Evolutionary conservation across 2,329 filamentous ascomycete species (phyloP).

Genomic region (Penicillium sp.): DNA sequence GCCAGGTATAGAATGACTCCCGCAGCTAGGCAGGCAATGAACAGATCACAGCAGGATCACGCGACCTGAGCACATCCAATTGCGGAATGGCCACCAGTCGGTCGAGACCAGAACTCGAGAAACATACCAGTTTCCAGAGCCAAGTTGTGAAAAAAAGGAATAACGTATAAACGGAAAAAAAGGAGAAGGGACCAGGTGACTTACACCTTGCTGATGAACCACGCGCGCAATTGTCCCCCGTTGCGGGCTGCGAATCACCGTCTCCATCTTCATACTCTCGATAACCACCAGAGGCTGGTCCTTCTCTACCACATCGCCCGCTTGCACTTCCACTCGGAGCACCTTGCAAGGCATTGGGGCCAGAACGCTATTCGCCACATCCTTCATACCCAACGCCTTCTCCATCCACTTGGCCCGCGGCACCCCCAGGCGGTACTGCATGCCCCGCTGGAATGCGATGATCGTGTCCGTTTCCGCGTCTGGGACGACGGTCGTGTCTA

Average conservation of each 20-base stretch:
- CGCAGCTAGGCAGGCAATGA: background rate
- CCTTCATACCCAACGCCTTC: conserved; percentile 83
- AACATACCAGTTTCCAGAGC: background rate
- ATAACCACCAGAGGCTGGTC: conserved; percentile 89
- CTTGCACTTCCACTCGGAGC: conserved; percentile 82
- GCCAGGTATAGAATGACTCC: background rate
- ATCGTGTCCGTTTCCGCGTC: conserved; percentile 55
- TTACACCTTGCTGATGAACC: conserved; percentile 75
- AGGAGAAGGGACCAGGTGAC: conserved; percentile 39
- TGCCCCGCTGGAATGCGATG: conserved; percentile 76
- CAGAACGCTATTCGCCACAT: conserved; percentile 79
- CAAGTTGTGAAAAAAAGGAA: conserved; percentile 12
- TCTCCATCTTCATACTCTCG: conserved; percentile 92
- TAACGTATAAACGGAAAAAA: conserved; percentile 6
- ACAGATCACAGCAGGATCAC: conserved; percentile 6
- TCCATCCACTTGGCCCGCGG: conserved; percentile 78
- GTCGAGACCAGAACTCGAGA: conserved; percentile 3
- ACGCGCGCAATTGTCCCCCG: conserved; percentile 73
- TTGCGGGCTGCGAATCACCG: conserved; percentile 78
- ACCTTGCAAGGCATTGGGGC: conserved; percentile 99
- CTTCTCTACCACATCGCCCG: conserved; percentile 82
- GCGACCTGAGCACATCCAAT: background rate
- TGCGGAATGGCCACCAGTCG: background rate
- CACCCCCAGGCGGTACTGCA: conserved; percentile 62
- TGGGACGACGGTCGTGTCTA: conserved; percentile 77